Conservation (phyloP, 441 rosid species). For the Isatis lusitanica region DNA sequence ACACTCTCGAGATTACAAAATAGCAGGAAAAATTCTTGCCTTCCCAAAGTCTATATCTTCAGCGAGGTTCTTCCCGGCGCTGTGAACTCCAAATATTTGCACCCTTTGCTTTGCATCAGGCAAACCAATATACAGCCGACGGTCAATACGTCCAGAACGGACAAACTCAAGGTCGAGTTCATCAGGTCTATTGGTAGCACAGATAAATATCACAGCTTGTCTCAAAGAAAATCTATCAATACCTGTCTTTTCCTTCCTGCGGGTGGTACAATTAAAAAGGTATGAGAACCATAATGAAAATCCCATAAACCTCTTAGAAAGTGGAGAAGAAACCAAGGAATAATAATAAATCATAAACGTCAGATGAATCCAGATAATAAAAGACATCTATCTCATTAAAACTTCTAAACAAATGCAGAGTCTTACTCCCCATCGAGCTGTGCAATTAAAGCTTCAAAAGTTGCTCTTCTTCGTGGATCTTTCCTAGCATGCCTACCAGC, state of each 20-base stretch:
- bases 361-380: background rate
- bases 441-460: constrained; percentile 85
- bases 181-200: constrained; percentile 98
- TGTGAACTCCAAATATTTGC: constrained; percentile 89
- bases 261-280: constrained; percentile 18
- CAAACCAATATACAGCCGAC: constrained; percentile 91
- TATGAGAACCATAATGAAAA: constrained; percentile 2
- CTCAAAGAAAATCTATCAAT: constrained; percentile 85
- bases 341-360: background rate
- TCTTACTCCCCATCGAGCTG: constrained; percentile 99
- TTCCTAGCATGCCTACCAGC: constrained; percentile 93
- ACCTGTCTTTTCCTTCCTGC: constrained; percentile 92
- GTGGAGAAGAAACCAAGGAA: background rate
- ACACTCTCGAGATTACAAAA: background rate
- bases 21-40: constrained; percentile 44
- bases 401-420: constrained; percentile 21
- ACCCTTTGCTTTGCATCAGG: constrained; percentile 93
- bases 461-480: constrained; percentile 84
- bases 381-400: background rate
- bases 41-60: constrained; percentile 84
- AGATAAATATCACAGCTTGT: constrained; percentile 98
- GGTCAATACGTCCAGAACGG: constrained; percentile 90
- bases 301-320: background rate
- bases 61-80: constrained; percentile 79
- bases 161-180: constrained; percentile 94